Conservation (phyloP, 768 basidiomycete species). For the Albatrellus ellisii region DNA sequence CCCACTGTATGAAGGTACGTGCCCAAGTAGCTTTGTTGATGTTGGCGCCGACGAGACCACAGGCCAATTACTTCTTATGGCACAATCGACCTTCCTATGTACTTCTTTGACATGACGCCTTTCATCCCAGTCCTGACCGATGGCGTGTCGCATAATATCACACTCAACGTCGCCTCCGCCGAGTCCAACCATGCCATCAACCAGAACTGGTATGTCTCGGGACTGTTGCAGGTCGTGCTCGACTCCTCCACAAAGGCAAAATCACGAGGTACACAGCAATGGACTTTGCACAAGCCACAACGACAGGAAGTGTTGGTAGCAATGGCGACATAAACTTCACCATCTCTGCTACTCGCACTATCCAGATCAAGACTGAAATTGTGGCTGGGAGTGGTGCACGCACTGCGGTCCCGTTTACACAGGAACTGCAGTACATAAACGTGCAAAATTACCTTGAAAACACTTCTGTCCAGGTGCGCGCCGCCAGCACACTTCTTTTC, state of each 20-base stretch:
- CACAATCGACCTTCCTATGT: slow-evolving; percentile 64
- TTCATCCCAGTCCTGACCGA: slow-evolving; percentile 62
- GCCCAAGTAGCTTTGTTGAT: not conserved
- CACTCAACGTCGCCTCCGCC: slow-evolving; percentile 61
- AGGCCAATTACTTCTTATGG: slow-evolving; percentile 70
- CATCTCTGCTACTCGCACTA: slow-evolving; percentile 40
- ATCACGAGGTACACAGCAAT: slow-evolving; percentile 46
- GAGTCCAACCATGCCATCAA: slow-evolving; percentile 53
- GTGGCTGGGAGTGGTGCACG: slow-evolving; percentile 44
- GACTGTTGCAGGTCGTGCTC: slow-evolving; percentile 49
- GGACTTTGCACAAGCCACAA: slow-evolving; percentile 40
- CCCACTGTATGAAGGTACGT: slow-evolving; percentile 56
- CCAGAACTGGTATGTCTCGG: slow-evolving; percentile 72
- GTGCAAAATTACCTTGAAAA: slow-evolving; percentile 46
- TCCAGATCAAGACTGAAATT: slow-evolving; percentile 51
- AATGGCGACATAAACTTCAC: slow-evolving; percentile 43
- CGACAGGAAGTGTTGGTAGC: slow-evolving; percentile 28
- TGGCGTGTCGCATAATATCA: slow-evolving; percentile 54
- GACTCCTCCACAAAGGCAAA: slow-evolving; percentile 44
- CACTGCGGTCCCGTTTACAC: slow-evolving; percentile 47
- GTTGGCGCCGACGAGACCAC: not conserved
- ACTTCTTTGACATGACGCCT: slow-evolving; percentile 66
- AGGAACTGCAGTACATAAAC: slow-evolving; percentile 48
- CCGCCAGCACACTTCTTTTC: not conserved
- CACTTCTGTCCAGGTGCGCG: slow-evolving; percentile 25